Percentiles rank a stretch among this genome's conserved stretches.
These are phyloP conservation scores for Mycosphaerella sp. DNA, from an alignment of 2,329 filamentous ascomycete species.

Conservation along the genomic window DNA sequence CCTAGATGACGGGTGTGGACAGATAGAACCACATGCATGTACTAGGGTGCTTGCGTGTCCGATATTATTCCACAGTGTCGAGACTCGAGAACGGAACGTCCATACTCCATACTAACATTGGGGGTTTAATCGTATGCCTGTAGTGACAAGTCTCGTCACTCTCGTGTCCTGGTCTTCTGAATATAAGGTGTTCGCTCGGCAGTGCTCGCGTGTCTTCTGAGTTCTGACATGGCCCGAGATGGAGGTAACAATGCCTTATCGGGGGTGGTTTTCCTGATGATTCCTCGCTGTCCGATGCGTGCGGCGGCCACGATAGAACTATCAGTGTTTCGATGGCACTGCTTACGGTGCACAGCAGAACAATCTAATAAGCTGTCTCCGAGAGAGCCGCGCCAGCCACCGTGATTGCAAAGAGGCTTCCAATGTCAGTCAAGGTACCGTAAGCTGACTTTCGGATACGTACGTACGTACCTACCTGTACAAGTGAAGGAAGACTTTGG, in stretches of 20 bases:
- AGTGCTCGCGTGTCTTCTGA: too few species aligned
- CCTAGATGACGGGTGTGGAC: too few species aligned
- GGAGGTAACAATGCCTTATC: too few species aligned
- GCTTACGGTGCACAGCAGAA: not conserved
- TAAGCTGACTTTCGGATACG: not conserved
- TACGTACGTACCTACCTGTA: not conserved
- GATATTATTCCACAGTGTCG: too few species aligned
- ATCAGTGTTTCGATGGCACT: not conserved
- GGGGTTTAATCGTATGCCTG: too few species aligned
- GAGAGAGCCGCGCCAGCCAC: not conserved
- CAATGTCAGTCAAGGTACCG: not conserved
- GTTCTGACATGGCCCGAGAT: too few species aligned
- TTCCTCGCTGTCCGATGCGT: not conserved
- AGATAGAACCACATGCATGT: too few species aligned
- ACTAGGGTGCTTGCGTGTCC: too few species aligned
- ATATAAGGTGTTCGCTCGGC: not conserved
- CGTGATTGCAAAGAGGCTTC: not conserved
- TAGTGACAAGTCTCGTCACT: not conserved
- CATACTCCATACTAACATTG: too few species aligned
- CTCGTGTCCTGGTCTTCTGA: too few species aligned
- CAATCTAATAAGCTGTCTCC: not conserved
- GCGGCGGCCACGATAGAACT: not conserved
- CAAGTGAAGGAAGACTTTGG: not conserved
- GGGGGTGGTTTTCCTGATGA: too few species aligned
- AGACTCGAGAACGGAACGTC: too few species aligned